Evolutionary conservation across 441 rosid species (phyloP), one percentile per base, ranked within the genome.

Genomic region (Populus hybrid): DNA sequence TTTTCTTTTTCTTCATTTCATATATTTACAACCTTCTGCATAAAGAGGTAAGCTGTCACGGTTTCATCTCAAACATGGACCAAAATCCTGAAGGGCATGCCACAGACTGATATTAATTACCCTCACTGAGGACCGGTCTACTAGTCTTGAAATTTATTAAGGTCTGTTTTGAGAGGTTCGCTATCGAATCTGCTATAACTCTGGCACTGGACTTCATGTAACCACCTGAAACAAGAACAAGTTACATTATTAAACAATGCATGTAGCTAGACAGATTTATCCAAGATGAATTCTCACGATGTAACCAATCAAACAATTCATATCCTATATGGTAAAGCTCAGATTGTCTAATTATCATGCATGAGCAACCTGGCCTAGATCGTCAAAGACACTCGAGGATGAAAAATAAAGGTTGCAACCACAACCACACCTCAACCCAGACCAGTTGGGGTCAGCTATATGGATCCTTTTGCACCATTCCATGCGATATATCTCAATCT

Each of bases 141-240:
- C 53, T 0, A 33, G 36, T 1, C 36, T 33, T 6, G 36, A 33
- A 9, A 74, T 88, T 79, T 73, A 96, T 91, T 78, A 96, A 82
- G 50, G 84, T 67, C 76, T 91, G 87, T 64, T 78, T 84, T 20
- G 94, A 87, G 64, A 96, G 96, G 80, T 96, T 94, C 71, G 64
- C 81, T 18, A 94, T 87, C 40, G 99, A 94, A 86, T 92, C 86
- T 18, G 99, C 98, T 38, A 94, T 87, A 38, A 94, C 96, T 86
- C 91, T 86, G 36, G 99, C 99, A 61, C 98, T 96, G 53, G 92
- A 87, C 86, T 94, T 94, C 98, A 93, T 93, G 78, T 96, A 96
- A 84, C 98, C 99, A 69, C 98, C 99, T 94, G 88, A 83, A 87
- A 76, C 73, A 76, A 20, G 72, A 61, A 81, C 40, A 38, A 23